Evolutionary conservation across 2,329 filamentous ascomycete species (phyloP).

Genomic region (Didymella segeticola): DNA sequence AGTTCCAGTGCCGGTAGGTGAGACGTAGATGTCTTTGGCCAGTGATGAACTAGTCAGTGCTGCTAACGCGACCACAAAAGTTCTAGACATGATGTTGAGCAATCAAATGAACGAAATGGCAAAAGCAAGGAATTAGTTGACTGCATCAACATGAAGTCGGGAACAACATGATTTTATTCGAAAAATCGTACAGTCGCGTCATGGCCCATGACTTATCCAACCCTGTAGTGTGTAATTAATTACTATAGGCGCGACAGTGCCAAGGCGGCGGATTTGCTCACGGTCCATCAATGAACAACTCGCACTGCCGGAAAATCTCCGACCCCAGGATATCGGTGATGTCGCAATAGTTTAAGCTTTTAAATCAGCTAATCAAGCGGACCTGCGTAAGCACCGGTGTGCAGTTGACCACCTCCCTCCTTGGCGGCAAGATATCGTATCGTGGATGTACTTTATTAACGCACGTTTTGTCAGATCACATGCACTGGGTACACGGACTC

Average conservation of each 20-base stretch:
- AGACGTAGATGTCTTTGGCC: conserved; percentile 53
- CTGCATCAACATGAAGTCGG: not conserved
- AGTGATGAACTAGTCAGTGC: not conserved
- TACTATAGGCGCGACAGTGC: conserved; percentile 1
- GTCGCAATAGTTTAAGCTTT: no score
- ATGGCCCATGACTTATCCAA: conserved; percentile 3
- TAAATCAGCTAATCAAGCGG: no score
- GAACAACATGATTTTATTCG: not conserved
- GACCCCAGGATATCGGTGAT: no score
- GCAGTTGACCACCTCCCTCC: no score
- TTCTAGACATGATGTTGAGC: not conserved
- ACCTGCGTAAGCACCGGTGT: no score
- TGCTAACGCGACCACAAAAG: conserved; percentile 1
- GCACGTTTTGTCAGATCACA: no score
- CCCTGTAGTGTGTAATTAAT: not conserved
- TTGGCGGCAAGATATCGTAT: no score
- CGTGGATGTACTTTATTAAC: no score
- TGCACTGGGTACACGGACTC: no score
- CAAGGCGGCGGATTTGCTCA: conserved; percentile 1
- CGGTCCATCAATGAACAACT: not conserved
- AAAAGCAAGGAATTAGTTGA: not conserved
- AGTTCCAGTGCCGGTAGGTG: conserved; percentile 50
- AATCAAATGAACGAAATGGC: not conserved
- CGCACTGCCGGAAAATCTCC: no score
- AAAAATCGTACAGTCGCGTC: not conserved